Base-by-base conservation (phyloP, 2,329 filamentous ascomycete genomes). In the Ceratocystis albifundus region DNA sequence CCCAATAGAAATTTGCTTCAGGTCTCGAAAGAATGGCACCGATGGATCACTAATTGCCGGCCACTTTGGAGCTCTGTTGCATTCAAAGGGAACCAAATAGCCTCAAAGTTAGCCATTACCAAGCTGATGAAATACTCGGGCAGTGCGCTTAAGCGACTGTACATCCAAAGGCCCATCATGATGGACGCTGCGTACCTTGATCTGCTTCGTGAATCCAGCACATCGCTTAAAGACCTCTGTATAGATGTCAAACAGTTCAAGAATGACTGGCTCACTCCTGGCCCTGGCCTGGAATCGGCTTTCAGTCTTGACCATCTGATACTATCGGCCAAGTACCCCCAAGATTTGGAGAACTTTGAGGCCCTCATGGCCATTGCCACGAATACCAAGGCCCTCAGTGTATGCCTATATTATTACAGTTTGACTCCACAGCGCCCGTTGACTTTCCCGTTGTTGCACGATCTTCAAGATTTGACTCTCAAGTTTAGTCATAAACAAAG, bases 21-120 rank as follows among this genome's bases (percentile, higher is more conserved):
- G 7, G 30, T 32, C 22, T 65, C 28, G 22, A 67, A 62, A 61
- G 20, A 12, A 12, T 67, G 66, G 66, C 45, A 53, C 6, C 20
- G 5, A 22, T 65, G 50, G 22, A 48, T 65, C 17, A 65, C 30
- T 10, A 36, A 8, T 17, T 62, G 45, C 32, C 25, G 4, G 12
- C 20, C 10, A 8, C 28, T 67, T 1, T 67, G 66, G 66, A 45
- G 62, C 36, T 25, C 25, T 65, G 2, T 30, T 7, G 41, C 36
- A 20, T 28, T n/a, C 12, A 28, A 62, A 44, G 12, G 6, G 1
- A 46, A 66, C 5, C 4, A 41, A 3, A 20, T 12, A 2, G 10
- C 28, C 17, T 46, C 48, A 50, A 50, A 22, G 48, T 8, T 10
- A 22, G n/a, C 17, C 2, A 25, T 25, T 32, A n/a, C 15, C 4